Conservation (phyloP, 2,329 filamentous ascomycete species). For the Fusarium transvaalense region DNA sequence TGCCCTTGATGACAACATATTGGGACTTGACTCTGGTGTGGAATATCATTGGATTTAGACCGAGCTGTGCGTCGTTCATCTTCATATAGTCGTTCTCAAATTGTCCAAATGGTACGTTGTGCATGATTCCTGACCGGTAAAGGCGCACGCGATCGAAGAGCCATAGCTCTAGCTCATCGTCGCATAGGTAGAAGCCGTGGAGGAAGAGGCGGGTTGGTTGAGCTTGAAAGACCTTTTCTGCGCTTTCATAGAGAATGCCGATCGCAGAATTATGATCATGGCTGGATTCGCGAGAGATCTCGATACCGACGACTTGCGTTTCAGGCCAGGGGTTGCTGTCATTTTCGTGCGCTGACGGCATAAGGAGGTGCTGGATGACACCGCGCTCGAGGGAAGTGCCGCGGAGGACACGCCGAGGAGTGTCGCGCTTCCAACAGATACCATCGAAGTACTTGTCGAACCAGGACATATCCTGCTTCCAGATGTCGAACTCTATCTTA, state of each 20-base stretch:
- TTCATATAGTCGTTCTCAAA: conserved; percentile 5
- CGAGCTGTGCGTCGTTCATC: not conserved
- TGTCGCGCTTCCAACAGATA: not conserved
- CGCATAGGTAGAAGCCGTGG: conserved; percentile 2
- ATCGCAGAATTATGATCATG: not conserved
- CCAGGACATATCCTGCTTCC: conserved; percentile 5
- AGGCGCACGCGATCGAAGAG: conserved; percentile 6
- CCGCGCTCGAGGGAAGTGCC: not conserved
- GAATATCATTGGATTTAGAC: conserved; percentile 3
- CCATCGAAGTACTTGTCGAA: conserved; percentile 1
- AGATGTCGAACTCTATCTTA: conserved; percentile 4
- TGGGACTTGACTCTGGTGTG: not conserved
- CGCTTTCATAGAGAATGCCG: not conserved
- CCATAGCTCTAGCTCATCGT: conserved; percentile 1
- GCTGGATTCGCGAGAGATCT: not conserved
- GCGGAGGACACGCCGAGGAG: not conserved
- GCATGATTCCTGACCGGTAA: not conserved
- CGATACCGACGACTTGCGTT: conserved; percentile 3
- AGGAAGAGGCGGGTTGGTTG: conserved; percentile 3
- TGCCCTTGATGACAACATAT: not conserved
- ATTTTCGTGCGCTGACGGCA: not conserved
- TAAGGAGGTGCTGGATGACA: conserved; percentile 1
- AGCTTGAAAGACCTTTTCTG: not conserved
- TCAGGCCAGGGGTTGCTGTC: not conserved
- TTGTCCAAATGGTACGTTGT: not conserved